Percentiles rank a stretch among this genome's conserved stretches.
Conservation (phyloP, 345 rosid genomes). For the Psidium friedrichsthalianum region DNA sequence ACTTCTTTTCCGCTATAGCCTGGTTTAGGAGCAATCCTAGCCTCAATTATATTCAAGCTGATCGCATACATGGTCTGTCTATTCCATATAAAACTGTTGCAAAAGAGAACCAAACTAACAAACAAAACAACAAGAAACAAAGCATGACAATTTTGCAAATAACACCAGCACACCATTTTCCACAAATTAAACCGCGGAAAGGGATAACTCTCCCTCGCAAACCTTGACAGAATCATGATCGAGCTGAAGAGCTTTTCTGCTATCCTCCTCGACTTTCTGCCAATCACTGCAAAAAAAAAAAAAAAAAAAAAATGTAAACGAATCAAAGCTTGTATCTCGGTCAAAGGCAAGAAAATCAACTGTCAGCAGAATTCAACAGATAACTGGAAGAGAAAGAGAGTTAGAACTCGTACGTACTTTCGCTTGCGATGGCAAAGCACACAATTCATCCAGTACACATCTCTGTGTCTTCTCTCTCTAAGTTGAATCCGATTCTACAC, state of each 20-base stretch:
- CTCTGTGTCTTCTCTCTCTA: neutral
- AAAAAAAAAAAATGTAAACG: neutral
- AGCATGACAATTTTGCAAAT: neutral
- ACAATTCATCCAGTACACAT: conserved; percentile 91
- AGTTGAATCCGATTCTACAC: neutral
- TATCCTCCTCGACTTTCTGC: conserved; percentile 74
- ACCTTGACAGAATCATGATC: conserved; percentile 47
- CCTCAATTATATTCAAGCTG: neutral
- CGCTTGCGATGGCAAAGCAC: conserved; percentile 80
- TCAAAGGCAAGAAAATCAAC: neutral
- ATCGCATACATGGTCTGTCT: neutral
- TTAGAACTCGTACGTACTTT: conserved; percentile 46
- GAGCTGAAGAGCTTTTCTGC: conserved; percentile 66
- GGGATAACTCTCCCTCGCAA: neutral
- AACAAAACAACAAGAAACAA: neutral
- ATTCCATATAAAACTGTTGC: neutral
- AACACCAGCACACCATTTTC: neutral
- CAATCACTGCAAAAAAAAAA: conserved; percentile 43
- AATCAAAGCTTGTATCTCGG: neutral
- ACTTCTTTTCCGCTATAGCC: neutral
- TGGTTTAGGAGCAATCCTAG: neutral
- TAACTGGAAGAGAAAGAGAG: neutral
- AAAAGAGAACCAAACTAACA: neutral
- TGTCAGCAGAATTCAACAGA: neutral
- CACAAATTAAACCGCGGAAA: neutral